A percentile compares a stretch with the other conserved stretches of the same genome.
Conservation (phyloP, 1,284 basidiomycete genomes). For the Moniliella sp. region DNA sequence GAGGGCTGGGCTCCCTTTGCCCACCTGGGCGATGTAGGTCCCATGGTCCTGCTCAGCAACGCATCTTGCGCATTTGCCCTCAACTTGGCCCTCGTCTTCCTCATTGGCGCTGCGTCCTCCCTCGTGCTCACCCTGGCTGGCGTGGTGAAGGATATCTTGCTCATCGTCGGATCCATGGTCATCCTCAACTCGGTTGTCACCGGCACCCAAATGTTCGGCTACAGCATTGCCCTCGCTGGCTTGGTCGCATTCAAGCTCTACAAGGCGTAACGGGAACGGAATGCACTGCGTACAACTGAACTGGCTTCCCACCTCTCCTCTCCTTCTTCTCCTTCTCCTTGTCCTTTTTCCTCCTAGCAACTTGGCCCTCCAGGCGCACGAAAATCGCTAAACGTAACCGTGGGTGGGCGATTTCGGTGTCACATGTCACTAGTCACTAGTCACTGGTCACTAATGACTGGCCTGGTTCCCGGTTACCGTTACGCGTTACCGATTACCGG, state of each 20-base stretch:
- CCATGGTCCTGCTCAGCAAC: constrained; percentile 59
- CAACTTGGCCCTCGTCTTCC: constrained; percentile 80
- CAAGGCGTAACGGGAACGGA: too few species aligned
- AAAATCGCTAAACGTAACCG: too few species aligned
- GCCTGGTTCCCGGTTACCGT: too few species aligned
- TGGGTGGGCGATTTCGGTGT: too few species aligned
- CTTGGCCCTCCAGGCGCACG: too few species aligned
- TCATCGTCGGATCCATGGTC: constrained; percentile 68
- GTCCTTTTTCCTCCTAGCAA: too few species aligned
- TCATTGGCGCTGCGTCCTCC: constrained; percentile 67
- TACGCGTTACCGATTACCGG: too few species aligned
- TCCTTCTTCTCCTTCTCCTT: too few species aligned
- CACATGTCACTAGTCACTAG: too few species aligned
- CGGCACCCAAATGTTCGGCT: constrained; percentile 67
- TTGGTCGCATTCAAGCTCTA: constrained; percentile 59
- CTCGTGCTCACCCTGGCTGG: constrained; percentile 78
- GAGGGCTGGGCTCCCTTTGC: constrained; percentile 75
- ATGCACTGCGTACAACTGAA: too few species aligned
- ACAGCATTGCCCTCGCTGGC: constrained; percentile 58
- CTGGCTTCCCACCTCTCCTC: too few species aligned
- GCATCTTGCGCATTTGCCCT: constrained; percentile 70
- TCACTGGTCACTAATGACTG: too few species aligned
- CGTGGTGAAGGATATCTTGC: constrained; percentile 77
- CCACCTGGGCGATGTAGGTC: constrained; percentile 49
- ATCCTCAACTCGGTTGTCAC: constrained; percentile 61